Evolutionary conservation across 2,329 filamentous ascomycete species (phyloP), one percentile per base, ranked within the genome.

Genomic region (Alternaria conjuncta): DNA sequence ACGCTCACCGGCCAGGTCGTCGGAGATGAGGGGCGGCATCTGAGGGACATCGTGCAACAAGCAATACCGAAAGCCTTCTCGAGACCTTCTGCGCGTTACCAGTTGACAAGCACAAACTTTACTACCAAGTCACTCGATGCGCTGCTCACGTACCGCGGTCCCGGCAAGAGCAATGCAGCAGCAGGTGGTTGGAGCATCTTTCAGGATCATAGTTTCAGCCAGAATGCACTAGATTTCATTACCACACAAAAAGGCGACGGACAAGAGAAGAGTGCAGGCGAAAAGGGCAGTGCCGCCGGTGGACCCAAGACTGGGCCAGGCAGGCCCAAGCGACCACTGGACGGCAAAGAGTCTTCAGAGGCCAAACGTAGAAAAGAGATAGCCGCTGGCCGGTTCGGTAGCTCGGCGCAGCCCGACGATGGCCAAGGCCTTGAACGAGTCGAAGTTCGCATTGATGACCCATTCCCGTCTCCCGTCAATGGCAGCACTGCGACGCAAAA

Each of bases 11-110:
- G 78, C n/a, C 75, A 80, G 49, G 71, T 75, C 4, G 73, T 77
- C 6, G 75, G 77, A 0, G 73, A 72, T 18, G 75, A 76, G 47
- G 74, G 75, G 6, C 80, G 87, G 54, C 91, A 88, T 69, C 81
- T 96, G 25, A 88, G 90, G 58, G 88, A 87, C 43, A 83, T 96
- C 5, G 88, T 96, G 5, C 84, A 94, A 28, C 90, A 94, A 65
- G 92, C 92, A 2, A 89, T 97, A 8, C 92, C 93, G 0, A 94
- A 93, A 72, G 93, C 93, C 0, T 85, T 97, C 12, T 96, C 92
- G 1, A 86, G 89, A 13, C 91, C 92, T 0, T 87, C 90, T 28
- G 86, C 90, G 65, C 86, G 93, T 28, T 95, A 92, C 69, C 86
- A 88, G 0, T 82, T 97, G 1, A 86, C 88, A 64, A 80, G 87